Conservation (phyloP, 495 filamentous ascomycete species). For the Penicillium diatomitis region DNA sequence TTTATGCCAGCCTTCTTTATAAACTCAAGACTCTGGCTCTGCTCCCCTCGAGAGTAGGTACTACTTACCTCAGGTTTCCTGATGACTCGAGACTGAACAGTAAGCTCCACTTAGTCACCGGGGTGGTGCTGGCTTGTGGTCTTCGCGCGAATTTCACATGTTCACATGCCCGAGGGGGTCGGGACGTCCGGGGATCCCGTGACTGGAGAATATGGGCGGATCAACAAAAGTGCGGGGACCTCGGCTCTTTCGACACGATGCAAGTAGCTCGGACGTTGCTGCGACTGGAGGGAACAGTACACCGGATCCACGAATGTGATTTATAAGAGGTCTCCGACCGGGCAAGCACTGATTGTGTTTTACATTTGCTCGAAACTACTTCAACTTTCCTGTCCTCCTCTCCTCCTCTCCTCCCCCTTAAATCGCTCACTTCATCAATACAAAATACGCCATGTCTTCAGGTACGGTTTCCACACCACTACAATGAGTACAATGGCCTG, state of each 20-base stretch:
- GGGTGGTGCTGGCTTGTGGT: too few species aligned
- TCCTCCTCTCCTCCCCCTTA: slow-evolving; percentile 5
- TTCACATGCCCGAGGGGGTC: slow-evolving; percentile 1
- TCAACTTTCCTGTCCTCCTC: background rate
- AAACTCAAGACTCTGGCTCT: too few species aligned
- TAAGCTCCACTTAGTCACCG: too few species aligned
- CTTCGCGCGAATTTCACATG: slow-evolving; percentile 3
- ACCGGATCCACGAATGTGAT: slow-evolving; percentile 18
- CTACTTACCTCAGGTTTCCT: too few species aligned
- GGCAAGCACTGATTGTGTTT: too few species aligned
- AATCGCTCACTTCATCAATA: slow-evolving; percentile 1
- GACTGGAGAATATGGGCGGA: slow-evolving; percentile 18
- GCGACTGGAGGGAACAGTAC: slow-evolving; percentile 23
- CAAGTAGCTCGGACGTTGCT: slow-evolving; percentile 11
- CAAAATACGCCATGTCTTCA: slow-evolving; percentile 33
- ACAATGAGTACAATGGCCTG: background rate
- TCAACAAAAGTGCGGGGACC: slow-evolving; percentile 30
- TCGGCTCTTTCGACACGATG: slow-evolving; percentile 26
- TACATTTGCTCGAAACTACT: too few species aligned
- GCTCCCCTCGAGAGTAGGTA: too few species aligned
- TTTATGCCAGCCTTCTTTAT: too few species aligned
- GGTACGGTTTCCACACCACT: slow-evolving; percentile 16
- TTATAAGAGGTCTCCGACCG: slow-evolving; percentile 14
- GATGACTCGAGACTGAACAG: too few species aligned
- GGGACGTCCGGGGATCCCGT: slow-evolving; percentile 12